These are phyloP conservation scores for Ordospora pajunii DNA, from an alignment of 371 early-diverging fungal genomes.

Conservation along the genomic window DNA sequence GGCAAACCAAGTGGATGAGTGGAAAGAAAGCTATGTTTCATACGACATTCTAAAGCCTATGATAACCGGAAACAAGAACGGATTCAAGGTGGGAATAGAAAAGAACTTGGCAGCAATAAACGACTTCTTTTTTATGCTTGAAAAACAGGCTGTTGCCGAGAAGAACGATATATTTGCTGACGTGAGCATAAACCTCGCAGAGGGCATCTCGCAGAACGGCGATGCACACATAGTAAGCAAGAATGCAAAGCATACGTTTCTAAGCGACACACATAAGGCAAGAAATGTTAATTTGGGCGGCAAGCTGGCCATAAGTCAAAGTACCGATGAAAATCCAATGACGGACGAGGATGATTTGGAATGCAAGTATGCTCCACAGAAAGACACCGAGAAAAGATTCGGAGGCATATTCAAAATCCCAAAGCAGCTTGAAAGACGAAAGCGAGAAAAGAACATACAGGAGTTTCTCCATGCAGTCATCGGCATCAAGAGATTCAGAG, in stretches of 20 bases:
- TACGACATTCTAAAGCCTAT: slow-evolving; percentile 43
- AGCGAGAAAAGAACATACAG: slow-evolving; percentile 48
- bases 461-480: slow-evolving; percentile 53
- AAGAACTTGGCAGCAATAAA: slow-evolving; percentile 51
- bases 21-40: slow-evolving; percentile 55
- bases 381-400: not conserved
- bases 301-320: not conserved
- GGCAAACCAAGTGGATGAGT: slow-evolving; percentile 56
- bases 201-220: not conserved
- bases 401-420: slow-evolving; percentile 14
- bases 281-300: not conserved
- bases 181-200: not conserved
- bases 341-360: not conserved
- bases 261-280: not conserved
- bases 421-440: slow-evolving; percentile 13
- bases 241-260: not conserved
- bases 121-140: slow-evolving; percentile 46
- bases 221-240: not conserved
- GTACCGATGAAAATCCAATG: not conserved
- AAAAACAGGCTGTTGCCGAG: slow-evolving; percentile 51
- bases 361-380: too few relatives aligned
- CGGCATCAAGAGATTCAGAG: slow-evolving; percentile 53
- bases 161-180: slow-evolving; percentile 33
- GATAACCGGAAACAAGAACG: slow-evolving; percentile 4
- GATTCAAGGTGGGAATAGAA: slow-evolving; percentile 27